phyloP scores from a whole-genome alignment of 1,284 basidiomycete species.

The Boletus smithii region DNA sequence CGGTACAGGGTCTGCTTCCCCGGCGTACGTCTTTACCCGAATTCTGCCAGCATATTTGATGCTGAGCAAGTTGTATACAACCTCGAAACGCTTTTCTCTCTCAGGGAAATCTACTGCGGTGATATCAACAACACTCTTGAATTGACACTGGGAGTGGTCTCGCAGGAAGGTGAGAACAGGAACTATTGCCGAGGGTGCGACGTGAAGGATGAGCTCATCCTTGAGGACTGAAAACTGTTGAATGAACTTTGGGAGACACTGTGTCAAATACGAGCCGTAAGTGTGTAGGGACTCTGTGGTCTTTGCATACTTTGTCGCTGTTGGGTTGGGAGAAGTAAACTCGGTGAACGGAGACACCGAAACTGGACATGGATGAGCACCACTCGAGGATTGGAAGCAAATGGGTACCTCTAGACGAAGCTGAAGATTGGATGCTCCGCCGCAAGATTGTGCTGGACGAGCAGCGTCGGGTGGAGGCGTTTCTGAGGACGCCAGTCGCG shows the following conservation, averaged over 20 bases:
- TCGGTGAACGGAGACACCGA: slow-evolving; percentile 81
- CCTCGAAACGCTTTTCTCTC: slow-evolving; percentile 91
- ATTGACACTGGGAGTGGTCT: slow-evolving; percentile 96
- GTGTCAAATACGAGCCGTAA: slow-evolving; percentile 87
- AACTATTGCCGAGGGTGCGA: slow-evolving; percentile 78
- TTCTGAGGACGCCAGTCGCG: slow-evolving; percentile 40
- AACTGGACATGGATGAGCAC: slow-evolving; percentile 39
- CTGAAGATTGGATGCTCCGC: slow-evolving; percentile 24
- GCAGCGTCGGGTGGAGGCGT: slow-evolving; percentile 24
- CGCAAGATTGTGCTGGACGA: not conserved
- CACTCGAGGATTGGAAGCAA: slow-evolving; percentile 17
- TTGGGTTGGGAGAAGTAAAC: slow-evolving; percentile 82
- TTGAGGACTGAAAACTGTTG: slow-evolving; percentile 98
- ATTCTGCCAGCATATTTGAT: slow-evolving; percentile 76
- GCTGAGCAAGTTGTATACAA: slow-evolving; percentile 94
- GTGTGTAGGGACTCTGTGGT: slow-evolving; percentile 77
- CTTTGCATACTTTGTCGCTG: slow-evolving; percentile 64
- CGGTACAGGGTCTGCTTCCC: slow-evolving; percentile 93
- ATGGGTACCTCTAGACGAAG: slow-evolving; percentile 37
- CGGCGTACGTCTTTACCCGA: slow-evolving; percentile 96
- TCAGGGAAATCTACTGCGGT: slow-evolving; percentile 96
- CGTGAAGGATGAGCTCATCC: slow-evolving; percentile 93
- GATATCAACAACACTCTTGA: slow-evolving; percentile 91
- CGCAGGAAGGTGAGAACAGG: slow-evolving; percentile 92
- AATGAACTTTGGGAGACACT: slow-evolving; percentile 91